These are phyloP conservation scores for Didymella glomerata DNA, from an alignment of 2,329 filamentous ascomycete species.

Conservation along the genomic window DNA sequence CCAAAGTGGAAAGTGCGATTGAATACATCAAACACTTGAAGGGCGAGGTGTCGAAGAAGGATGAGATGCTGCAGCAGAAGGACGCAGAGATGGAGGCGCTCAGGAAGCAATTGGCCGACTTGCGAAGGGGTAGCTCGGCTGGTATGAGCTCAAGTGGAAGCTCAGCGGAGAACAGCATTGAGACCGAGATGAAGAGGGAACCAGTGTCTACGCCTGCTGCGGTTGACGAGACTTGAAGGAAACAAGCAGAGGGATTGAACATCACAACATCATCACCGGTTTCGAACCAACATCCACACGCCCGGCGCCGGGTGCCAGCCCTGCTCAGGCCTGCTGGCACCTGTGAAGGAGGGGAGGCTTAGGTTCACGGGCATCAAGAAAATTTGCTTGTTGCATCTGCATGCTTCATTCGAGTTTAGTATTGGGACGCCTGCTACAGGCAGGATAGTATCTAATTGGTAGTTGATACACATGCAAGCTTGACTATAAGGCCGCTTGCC, in stretches of 20 bases:
- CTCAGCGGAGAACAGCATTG: not conserved
- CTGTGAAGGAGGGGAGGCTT: not conserved
- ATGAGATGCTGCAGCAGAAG: conserved; percentile 68
- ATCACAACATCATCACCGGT: not conserved
- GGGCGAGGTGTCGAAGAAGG: conserved; percentile 72
- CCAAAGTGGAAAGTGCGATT: conserved; percentile 96
- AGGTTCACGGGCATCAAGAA: not conserved
- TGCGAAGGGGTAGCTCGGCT: conserved; percentile 35
- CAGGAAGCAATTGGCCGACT: conserved; percentile 60
- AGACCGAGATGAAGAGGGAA: conserved; percentile 14
- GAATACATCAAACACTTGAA: conserved; percentile 91
- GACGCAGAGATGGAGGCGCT: conserved; percentile 66
- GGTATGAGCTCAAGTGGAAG: conserved; percentile 5
- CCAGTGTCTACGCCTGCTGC: conserved; percentile 11
- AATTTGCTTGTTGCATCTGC: not conserved
- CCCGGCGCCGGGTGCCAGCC: not conserved
- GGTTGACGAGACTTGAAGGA: conserved; percentile 18
- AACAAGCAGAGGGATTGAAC: not conserved
- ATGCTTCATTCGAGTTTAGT: conserved; percentile 2
- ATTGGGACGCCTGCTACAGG: not conserved
- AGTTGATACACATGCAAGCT: conserved; percentile 5
- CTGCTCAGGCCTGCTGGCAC: not conserved
- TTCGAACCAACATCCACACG: not conserved
- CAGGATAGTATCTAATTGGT: not conserved
- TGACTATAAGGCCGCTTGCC: conserved; percentile 6